Conservation (phyloP, 2,329 filamentous ascomycete species). For the Fusarium chaquense region DNA sequence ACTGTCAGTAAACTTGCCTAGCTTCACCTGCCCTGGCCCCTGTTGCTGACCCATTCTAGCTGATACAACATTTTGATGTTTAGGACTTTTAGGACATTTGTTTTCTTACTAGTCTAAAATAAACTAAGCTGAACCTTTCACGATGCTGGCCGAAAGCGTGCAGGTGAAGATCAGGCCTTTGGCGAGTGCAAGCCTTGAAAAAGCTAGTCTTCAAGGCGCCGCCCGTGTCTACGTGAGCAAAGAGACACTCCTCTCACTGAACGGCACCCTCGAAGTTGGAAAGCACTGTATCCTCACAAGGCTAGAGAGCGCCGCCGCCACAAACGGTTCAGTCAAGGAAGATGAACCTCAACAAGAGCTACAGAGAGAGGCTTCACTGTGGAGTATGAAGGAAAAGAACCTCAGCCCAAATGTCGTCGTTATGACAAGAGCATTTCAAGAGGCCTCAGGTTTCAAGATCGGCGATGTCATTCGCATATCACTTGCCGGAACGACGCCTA, state of each 20-base stretch:
- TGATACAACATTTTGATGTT: no score
- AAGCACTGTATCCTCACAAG: conserved; percentile 58
- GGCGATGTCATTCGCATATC: conserved; percentile 73
- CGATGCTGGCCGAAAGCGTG: conserved; percentile 53
- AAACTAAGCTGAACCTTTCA: neutral
- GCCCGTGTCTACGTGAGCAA: conserved; percentile 63
- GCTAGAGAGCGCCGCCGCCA: conserved; percentile 27
- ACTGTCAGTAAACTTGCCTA: no score
- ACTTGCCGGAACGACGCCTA: conserved; percentile 66
- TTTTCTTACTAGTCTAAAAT: conserved; percentile 1
- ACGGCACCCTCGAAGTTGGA: conserved; percentile 58
- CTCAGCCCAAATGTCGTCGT: conserved; percentile 76
- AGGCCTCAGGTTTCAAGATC: conserved; percentile 77
- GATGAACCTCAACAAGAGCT: conserved; percentile 32
- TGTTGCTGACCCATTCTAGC: no score
- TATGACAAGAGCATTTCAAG: conserved; percentile 79
- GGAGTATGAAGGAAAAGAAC: conserved; percentile 67
- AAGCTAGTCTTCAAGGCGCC: conserved; percentile 57
- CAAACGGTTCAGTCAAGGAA: conserved; percentile 5
- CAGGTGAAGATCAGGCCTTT: conserved; percentile 58
- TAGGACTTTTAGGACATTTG: no score
- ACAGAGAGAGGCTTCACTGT: conserved; percentile 61
- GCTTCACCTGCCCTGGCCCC: no score
- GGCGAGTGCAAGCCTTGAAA: conserved; percentile 57
- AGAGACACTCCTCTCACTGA: conserved; percentile 60